These are phyloP conservation scores for Mycena maculata DNA, from an alignment of 768 basidiomycete species.

Conservation along the genomic window DNA sequence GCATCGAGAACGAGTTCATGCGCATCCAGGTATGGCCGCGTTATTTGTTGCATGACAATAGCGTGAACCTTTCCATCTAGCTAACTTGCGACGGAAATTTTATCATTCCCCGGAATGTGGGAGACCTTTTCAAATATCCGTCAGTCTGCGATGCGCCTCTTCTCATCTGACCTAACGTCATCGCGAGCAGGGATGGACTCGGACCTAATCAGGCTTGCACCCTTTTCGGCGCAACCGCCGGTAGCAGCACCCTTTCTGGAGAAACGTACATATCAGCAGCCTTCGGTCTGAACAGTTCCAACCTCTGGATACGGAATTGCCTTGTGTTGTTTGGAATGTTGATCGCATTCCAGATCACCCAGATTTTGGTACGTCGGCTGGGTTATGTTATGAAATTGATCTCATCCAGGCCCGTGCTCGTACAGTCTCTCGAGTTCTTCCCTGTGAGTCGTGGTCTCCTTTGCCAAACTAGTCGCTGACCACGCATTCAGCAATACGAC, in stretches of 20 bases:
- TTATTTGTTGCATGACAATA: constrained; percentile 13
- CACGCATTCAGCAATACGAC: constrained; percentile 58
- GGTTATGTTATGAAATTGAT: neutral
- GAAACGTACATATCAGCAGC: constrained; percentile 68
- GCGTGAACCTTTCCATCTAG: constrained; percentile 43
- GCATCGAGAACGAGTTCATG: constrained; percentile 90
- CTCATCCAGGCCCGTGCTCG: neutral
- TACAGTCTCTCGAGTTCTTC: constrained; percentile 65
- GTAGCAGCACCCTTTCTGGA: constrained; percentile 68
- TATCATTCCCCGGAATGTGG: constrained; percentile 73
- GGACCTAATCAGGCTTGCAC: constrained; percentile 84
- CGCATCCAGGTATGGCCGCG: constrained; percentile 64
- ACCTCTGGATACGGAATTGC: constrained; percentile 77
- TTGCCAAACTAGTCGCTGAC: constrained; percentile 11
- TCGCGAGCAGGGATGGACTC: constrained; percentile 54
- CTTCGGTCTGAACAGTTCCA: constrained; percentile 58
- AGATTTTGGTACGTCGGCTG: constrained; percentile 58
- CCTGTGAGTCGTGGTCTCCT: constrained; percentile 54
- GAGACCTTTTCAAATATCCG: constrained; percentile 70
- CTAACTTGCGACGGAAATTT: constrained; percentile 73
- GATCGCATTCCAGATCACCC: constrained; percentile 74
- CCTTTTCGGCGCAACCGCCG: constrained; percentile 71
- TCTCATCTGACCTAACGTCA: constrained; percentile 30
- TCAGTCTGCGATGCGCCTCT: constrained; percentile 47
- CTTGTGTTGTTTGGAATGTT: constrained; percentile 79